Base-by-base conservation (phyloP, 768 basidiomycete species). In the Podaxis mareebaensis region DNA sequence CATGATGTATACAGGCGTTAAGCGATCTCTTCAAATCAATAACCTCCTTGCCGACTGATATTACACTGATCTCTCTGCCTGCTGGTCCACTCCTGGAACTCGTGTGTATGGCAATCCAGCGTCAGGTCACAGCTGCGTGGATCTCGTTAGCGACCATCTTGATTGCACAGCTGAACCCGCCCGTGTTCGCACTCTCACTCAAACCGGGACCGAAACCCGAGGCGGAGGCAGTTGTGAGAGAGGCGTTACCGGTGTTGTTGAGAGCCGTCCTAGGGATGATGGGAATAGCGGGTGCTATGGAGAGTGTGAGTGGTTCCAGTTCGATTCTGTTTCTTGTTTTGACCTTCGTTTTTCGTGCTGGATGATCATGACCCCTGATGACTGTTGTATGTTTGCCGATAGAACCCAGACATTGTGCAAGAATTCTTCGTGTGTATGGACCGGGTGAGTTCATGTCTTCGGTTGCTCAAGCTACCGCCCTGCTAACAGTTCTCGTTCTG, bases 361-460 rank as follows among this genome's bases (percentile, higher is more conserved):
- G 15, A n/a, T 48, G 44, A 24, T 48, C 22, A 22, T 48, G 30
- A 8, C 11, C 3, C 6, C 20, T 61, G n/a, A 53, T 15, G 36
- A 22, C 15, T 22, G 10, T 39, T 40, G 6, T 3, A 28, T 22
- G 5, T 20, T 17, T 28, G 1, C n/a, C 49, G 30, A 51, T 60
- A 96, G 93, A 93, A 96, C 70, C 95, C 95, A 0, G 95, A 96
- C 72, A 85, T 96, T 28, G 92, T 94, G 15, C 93, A 95, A 71
- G 88, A 87, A 26, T 96, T 95, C 74, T 96, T 96, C 75, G 81
- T 81, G 8, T 95, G 88, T 70, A 83, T 92, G 80, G 92, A 93
- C 51, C 82, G 85, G 51, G 92, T 92, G 65, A 53, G 83, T 78
- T 17, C 28, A 5, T 33, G 62, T 13, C 46, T 0, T 60, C 38